These are phyloP conservation scores for Leccinum uliginosum DNA, from an alignment of 768 basidiomycete genomes.

Conservation along the genomic window DNA sequence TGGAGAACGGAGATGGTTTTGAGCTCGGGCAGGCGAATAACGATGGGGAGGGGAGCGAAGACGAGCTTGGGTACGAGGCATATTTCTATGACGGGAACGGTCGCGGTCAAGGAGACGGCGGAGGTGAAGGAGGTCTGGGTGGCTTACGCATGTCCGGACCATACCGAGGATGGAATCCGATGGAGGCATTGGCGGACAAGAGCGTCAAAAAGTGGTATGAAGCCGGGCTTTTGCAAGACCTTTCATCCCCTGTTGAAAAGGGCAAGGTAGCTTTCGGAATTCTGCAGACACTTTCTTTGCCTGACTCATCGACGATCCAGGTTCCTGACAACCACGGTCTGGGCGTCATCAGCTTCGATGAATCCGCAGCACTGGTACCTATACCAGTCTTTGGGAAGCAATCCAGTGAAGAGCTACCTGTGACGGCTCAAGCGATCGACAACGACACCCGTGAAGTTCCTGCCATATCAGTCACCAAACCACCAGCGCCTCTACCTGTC, in stretches of 20 bases:
- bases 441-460: slow-evolving; percentile 36
- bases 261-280: slow-evolving; percentile 41
- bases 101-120: slow-evolving; percentile 73
- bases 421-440: slow-evolving; percentile 24
- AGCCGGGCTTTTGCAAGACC: slow-evolving; percentile 61
- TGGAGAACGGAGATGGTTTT: slow-evolving; percentile 87
- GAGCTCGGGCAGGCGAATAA: slow-evolving; percentile 59
- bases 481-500: slow-evolving; percentile 68
- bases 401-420: slow-evolving; percentile 14
- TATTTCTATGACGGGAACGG: slow-evolving; percentile 83
- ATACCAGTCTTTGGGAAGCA: slow-evolving; percentile 55
- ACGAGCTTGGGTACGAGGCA: slow-evolving; percentile 79
- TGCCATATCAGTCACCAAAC: slow-evolving; percentile 60
- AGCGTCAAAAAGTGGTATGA: slow-evolving; percentile 86
- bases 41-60: slow-evolving; percentile 74
- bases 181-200: slow-evolving; percentile 91
- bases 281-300: slow-evolving; percentile 1
- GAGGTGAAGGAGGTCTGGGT: slow-evolving; percentile 66
- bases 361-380: slow-evolving; percentile 53
- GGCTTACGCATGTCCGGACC: slow-evolving; percentile 77
- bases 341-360: slow-evolving; percentile 38
- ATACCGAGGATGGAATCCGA: slow-evolving; percentile 87
- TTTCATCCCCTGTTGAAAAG: slow-evolving; percentile 37
- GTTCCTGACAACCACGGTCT: slow-evolving; percentile 42
- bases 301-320: slow-evolving; percentile 28